phyloP scores from a whole-genome alignment of 1,139 yeast species.

The Magnusiomyces clavatus region DNA sequence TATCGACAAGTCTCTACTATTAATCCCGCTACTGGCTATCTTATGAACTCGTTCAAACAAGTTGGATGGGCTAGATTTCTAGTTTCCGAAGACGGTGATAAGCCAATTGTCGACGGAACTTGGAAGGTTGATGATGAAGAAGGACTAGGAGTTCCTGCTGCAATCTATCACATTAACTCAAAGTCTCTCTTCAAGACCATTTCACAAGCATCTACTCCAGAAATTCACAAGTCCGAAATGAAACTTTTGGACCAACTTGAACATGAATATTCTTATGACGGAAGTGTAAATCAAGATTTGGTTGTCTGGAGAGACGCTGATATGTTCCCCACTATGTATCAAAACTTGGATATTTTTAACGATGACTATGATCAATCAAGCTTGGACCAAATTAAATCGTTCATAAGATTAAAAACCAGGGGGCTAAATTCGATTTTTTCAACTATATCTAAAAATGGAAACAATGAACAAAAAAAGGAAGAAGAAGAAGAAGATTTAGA shows the following conservation, averaged over 20 bases:
- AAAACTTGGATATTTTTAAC: slow-evolving; percentile 11
- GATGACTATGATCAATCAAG: slow-evolving; percentile 4
- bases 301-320: slow-evolving; percentile 32
- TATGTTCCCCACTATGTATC: slow-evolving; percentile 17
- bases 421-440: too few species aligned
- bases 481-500: neutral
- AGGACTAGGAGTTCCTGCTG: slow-evolving; percentile 28
- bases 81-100: slow-evolving; percentile 17
- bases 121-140: slow-evolving; percentile 31
- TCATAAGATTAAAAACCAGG: too few species aligned
- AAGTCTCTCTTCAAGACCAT: slow-evolving; percentile 14
- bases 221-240: slow-evolving; percentile 15
- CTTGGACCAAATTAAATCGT: too few species aligned
- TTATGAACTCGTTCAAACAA: slow-evolving; percentile 17
- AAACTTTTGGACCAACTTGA: slow-evolving; percentile 11
- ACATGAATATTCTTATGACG: slow-evolving; percentile 1
- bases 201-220: neutral
- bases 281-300: slow-evolving; percentile 13
- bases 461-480: neutral
- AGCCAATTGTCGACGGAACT: slow-evolving; percentile 23
- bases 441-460: too few species aligned
- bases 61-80: slow-evolving; percentile 33
- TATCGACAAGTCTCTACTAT: slow-evolving; percentile 22
- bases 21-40: slow-evolving; percentile 18
- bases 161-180: slow-evolving; percentile 26